Conservation (phyloP, 2,329 filamentous ascomycete genomes). For the Aspergillus pseudonomiae region DNA sequence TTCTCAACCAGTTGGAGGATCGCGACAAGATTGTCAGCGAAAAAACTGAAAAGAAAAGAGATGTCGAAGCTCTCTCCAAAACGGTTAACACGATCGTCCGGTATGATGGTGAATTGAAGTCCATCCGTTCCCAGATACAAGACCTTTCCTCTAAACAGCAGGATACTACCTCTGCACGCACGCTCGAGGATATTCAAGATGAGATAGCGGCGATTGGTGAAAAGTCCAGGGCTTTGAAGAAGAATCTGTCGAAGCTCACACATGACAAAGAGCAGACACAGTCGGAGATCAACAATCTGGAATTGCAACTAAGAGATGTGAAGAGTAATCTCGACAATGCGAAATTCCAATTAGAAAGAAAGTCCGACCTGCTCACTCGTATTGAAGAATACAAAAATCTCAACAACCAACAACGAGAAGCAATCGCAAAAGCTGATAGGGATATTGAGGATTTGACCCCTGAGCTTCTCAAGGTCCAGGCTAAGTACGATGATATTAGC, state of each 20-base stretch:
- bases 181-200: constrained; percentile 81
- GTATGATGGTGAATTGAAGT: constrained; percentile 70
- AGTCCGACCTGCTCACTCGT: constrained; percentile 68
- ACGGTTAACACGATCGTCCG: constrained; percentile 76
- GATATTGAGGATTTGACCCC: constrained; percentile 76
- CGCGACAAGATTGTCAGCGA: constrained; percentile 69
- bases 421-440: constrained; percentile 69
- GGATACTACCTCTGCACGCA: constrained; percentile 65
- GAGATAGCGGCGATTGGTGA: constrained; percentile 70
- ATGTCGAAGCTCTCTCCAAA: constrained; percentile 75
- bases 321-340: constrained; percentile 72
- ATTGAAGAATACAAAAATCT: constrained; percentile 73
- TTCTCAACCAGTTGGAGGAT: constrained; percentile 66
- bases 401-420: constrained; percentile 68
- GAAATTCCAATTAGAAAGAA: constrained; percentile 78
- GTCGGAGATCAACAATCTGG: constrained; percentile 68
- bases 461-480: constrained; percentile 73
- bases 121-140: constrained; percentile 72
- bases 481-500: constrained; percentile 75
- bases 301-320: constrained; percentile 76
- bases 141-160: constrained; percentile 77
- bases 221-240: constrained; percentile 66
- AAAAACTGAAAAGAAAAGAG: constrained; percentile 65
- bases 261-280: constrained; percentile 72
- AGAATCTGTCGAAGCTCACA: constrained; percentile 65